phyloP scores from a whole-genome alignment of 2,329 filamentous ascomycete genomes.

The Acrodontium crateriforme region DNA sequence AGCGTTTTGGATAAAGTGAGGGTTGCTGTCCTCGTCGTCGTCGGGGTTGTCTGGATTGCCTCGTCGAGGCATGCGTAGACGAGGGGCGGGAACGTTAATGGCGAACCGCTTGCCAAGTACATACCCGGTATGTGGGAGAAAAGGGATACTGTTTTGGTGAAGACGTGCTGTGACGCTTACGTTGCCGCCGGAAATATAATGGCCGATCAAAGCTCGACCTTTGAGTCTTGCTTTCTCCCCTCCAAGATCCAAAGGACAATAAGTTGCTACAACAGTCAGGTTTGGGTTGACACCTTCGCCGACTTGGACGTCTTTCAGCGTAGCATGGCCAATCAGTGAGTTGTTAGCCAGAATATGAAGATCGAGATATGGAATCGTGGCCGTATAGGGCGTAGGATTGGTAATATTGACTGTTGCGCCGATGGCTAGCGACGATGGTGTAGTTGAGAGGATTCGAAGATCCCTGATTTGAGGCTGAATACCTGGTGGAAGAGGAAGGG shows the following conservation, averaged over 20 bases:
- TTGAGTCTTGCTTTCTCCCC: constrained; percentile 47
- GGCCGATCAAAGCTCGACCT: constrained; percentile 62
- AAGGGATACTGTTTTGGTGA: constrained; percentile 59
- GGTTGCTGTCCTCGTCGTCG: constrained; percentile 29
- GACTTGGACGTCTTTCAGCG: constrained; percentile 49
- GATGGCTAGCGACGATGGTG: constrained; percentile 54
- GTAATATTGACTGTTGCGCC: constrained; percentile 66
- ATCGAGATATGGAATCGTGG: constrained; percentile 65
- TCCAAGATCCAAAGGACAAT: constrained; percentile 54
- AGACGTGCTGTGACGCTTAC: constrained; percentile 62
- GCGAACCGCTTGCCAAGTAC: constrained; percentile 60
- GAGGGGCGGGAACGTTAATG: constrained; percentile 58
- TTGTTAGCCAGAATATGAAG: constrained; percentile 62
- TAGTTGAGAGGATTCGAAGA: constrained; percentile 60
- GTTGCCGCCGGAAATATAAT: constrained; percentile 80
- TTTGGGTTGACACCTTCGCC: constrained; percentile 58
- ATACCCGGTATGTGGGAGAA: constrained; percentile 55
- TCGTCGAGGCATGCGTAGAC: constrained; percentile 43
- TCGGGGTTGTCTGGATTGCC: constrained; percentile 26
- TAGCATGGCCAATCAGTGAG: constrained; percentile 62
- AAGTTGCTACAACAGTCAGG: constrained; percentile 53
- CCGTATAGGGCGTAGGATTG: constrained; percentile 81
- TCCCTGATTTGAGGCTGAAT: no score
- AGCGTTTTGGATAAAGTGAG: constrained; percentile 70
- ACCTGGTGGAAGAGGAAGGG: no score